Evolutionary conservation across 208 protist genomes (phyloP).

Genomic region (Angomonas ambiguus): DNA sequence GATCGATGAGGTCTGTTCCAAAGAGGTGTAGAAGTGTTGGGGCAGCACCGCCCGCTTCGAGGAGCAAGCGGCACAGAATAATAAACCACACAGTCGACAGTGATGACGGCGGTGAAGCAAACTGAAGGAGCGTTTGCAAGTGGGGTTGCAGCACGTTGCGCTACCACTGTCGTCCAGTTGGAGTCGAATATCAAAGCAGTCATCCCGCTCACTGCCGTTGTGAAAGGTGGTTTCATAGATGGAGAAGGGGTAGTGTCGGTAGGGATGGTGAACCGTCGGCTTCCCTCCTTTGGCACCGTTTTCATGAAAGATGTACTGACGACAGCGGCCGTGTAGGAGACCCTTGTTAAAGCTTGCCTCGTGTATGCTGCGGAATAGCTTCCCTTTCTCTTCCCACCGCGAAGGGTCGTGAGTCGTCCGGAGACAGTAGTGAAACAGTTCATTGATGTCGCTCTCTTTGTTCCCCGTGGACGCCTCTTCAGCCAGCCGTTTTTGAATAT

Average conservation of each 20-base stretch:
- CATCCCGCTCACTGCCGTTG: constrained; percentile 78
- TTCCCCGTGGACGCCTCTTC: background rate
- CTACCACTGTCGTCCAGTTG: constrained; percentile 67
- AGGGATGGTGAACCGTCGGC: background rate
- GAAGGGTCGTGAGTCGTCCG: background rate
- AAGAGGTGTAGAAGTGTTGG: constrained; percentile 40
- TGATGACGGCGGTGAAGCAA: constrained; percentile 86
- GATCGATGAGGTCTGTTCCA: background rate
- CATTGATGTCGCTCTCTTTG: background rate
- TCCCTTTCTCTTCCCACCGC: background rate
- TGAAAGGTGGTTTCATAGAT: constrained; percentile 43
- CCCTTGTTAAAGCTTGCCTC: background rate
- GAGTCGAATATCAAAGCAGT: constrained; percentile 69
- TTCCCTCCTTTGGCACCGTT: background rate
- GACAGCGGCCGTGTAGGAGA: background rate
- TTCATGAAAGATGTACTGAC: constrained; percentile 5
- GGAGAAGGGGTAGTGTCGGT: background rate
- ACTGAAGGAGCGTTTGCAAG: constrained; percentile 72
- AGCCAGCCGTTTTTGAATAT: background rate
- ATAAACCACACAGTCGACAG: constrained; percentile 89
- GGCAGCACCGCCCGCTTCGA: constrained; percentile 61
- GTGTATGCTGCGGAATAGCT: background rate
- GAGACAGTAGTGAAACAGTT: background rate
- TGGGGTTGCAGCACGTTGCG: constrained; percentile 38
- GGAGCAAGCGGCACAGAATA: constrained; percentile 90